phyloP scores from a whole-genome alignment of 768 basidiomycete species.

The Termitomyces sp. region DNA sequence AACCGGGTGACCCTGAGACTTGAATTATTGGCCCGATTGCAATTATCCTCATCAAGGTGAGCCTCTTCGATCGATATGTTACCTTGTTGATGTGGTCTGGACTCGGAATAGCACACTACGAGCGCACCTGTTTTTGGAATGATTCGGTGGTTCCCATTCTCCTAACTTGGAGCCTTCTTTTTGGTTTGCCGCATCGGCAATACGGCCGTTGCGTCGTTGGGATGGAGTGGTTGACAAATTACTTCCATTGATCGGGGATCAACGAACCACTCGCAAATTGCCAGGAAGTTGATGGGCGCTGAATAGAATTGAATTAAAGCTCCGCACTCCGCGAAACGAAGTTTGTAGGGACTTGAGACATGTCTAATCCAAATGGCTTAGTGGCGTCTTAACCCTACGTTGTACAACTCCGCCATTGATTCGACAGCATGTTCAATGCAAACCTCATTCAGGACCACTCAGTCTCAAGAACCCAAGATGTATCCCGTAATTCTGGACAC shows the following conservation, averaged over 20 bases:
- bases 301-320: slow-evolving; percentile 8
- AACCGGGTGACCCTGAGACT: slow-evolving; percentile 29
- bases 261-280: slow-evolving; percentile 34
- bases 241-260: slow-evolving; percentile 61
- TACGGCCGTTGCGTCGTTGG: slow-evolving; percentile 26
- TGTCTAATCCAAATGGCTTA: slow-evolving; percentile 27
- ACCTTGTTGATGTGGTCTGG: slow-evolving; percentile 2
- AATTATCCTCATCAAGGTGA: slow-evolving; percentile 3
- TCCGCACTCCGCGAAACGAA: slow-evolving; percentile 17
- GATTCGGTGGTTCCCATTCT: slow-evolving; percentile 19
- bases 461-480: not conserved
- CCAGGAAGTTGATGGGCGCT: slow-evolving; percentile 16
- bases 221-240: slow-evolving; percentile 27
- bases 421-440: not conserved
- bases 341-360: not conserved
- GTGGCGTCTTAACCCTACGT: slow-evolving; percentile 21
- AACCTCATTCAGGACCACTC: not conserved
- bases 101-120: not conserved
- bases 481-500: not conserved
- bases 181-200: slow-evolving; percentile 15
- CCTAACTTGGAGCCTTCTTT: slow-evolving; percentile 7
- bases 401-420: not conserved
- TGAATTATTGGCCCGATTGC: slow-evolving; percentile 17
- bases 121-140: slow-evolving; percentile 8
- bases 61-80: slow-evolving; percentile 9